Base-by-base conservation (phyloP, 2,329 filamentous ascomycete genomes). In the Penicillium sp. region DNA sequence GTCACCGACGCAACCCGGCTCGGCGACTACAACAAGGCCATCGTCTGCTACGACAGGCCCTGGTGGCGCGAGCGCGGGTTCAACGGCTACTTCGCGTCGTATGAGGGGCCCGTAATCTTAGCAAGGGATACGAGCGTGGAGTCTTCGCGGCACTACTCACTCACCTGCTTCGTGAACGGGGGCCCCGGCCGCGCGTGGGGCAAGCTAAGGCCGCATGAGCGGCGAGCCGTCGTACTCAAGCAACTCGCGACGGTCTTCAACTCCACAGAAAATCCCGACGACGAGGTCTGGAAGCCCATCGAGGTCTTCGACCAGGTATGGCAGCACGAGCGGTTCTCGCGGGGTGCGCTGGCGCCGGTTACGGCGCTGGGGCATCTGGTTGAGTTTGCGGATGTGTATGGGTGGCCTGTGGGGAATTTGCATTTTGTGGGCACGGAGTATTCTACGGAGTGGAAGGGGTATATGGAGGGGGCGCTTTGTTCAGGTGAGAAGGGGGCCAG, bases 361-460 rank as follows among this genome's bases (percentile, higher is more conserved):
- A 66, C 79, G 41, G 46, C 71, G 0, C 80, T 80, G 0, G 81
- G 80, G 13, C 47, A 57, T 29, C 21, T 26, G 2, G 21, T 19
- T 1, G 23, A 49, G 45, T 57, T 49, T 57, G 46, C 6, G 45
- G 51, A 45, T 0, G 73, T 82, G 5, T 65, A 82, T 13, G 58
- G 46, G 2, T 73, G 70, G 5, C 66, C 68, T 0, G 67, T 73
- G 51, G 74, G 79, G 5, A 75, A 81, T 41, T 31, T 86, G 3
- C 80, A 86, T 66, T 87, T 86, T 66, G 83, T 80, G 1, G 85
- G 85, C 0, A 86, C 84, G 0, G 85, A 87, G 73, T 83, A 80
- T 1, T 78, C 80, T 0, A 75, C 68, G 3, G 79, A 83, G 60
- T 87, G 85, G 84, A 83, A 82, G 60, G 84, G 85, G 0, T 86